Evolutionary conservation across 306 rosid genomes (phyloP).

Genomic region (Vigna nakashimae): DNA sequence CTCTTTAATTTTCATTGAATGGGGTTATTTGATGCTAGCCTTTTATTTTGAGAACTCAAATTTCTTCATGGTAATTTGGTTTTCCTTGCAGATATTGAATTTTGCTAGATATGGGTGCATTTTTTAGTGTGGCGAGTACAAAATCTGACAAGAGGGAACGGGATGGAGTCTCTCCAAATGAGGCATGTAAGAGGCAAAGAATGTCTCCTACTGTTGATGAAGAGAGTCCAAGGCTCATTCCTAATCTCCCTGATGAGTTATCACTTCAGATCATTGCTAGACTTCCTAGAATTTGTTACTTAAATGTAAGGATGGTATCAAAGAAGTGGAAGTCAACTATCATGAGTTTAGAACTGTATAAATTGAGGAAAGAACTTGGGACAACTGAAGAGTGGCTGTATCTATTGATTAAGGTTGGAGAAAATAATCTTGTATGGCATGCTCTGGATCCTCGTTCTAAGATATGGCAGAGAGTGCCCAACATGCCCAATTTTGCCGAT

Average conservation of each 20-base stretch:
- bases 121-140: slow-evolving; percentile 63
- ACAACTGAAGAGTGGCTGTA: slow-evolving; percentile 93
- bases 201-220: slow-evolving; percentile 58
- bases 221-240: slow-evolving; percentile 79
- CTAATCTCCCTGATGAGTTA: slow-evolving; percentile 88
- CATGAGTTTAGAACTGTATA: slow-evolving; percentile 63
- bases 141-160: slow-evolving; percentile 46
- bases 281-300: slow-evolving; percentile 77
- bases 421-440: slow-evolving; percentile 73
- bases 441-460: slow-evolving; percentile 79
- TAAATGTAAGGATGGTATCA: slow-evolving; percentile 68
- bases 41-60: slow-evolving; percentile 17
- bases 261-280: slow-evolving; percentile 93
- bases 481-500: slow-evolving; percentile 65
- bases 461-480: slow-evolving; percentile 88
- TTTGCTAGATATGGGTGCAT: slow-evolving; percentile 70
- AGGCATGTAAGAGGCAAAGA: slow-evolving; percentile 77
- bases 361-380: slow-evolving; percentile 80
- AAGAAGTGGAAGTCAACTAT: slow-evolving; percentile 78
- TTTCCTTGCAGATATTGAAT: slow-evolving; percentile 44
- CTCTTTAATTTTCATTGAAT: slow-evolving; percentile 10
- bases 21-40: slow-evolving; percentile 30
- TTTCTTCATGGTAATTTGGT: slow-evolving; percentile 30
- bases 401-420: slow-evolving; percentile 75
- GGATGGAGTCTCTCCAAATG: slow-evolving; percentile 54